Base-by-base conservation (phyloP, 371 early-diverging fungal species). In the Smittium culicis region DNA sequence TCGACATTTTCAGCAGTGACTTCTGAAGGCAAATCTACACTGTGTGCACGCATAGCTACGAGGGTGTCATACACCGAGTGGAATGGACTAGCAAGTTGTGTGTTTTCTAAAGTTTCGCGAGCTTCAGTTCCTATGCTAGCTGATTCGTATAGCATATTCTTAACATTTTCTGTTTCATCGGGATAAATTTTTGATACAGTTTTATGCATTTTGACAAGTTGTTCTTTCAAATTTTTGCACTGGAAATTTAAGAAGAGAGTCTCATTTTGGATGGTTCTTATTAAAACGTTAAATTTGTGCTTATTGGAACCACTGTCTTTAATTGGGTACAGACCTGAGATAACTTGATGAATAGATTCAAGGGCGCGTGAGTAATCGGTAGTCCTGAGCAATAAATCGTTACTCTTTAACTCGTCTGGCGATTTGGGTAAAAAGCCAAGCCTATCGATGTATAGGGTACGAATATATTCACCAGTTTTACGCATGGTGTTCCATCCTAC, bases 321-420 rank as follows among this genome's bases (percentile, higher is more conserved):
- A 20, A 71, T 65, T 24, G 88, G 88, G 74, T 84, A 87, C 56
- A 89, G 78, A 0, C 89, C 87, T 1, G 79, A 72, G 2, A 91
- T 68, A 28, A 89, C 70, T 70, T 86, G 87, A 65, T 86, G 86
- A 3, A 88, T 79, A 25, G 86, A 86, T 59, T 91, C 89, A 67
- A 87, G 78, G 3, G 90, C 86, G 59, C 91, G 82, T 27, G 82
- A 73, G 70, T 88, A 91, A 66, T 87, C 88, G 0, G 86, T 85
- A 35, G 82, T 79, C 60, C 90, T 80, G 54, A 89, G 70, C 66
- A 85, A 86, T 31, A 86, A 74, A 64, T 80, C 77, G 64, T 74
- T 76, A 64, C 60, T 63, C 28, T 35, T 35, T 25, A 59, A 35
- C 20, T 67, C 61, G 20, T 33, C 34, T 11, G 75, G 65, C 24